A percentile compares a stretch with the other conserved stretches of the same genome.
These are phyloP conservation scores for Toxicodendron radicans DNA, from an alignment of 345 rosid species.

Conservation along the genomic window DNA sequence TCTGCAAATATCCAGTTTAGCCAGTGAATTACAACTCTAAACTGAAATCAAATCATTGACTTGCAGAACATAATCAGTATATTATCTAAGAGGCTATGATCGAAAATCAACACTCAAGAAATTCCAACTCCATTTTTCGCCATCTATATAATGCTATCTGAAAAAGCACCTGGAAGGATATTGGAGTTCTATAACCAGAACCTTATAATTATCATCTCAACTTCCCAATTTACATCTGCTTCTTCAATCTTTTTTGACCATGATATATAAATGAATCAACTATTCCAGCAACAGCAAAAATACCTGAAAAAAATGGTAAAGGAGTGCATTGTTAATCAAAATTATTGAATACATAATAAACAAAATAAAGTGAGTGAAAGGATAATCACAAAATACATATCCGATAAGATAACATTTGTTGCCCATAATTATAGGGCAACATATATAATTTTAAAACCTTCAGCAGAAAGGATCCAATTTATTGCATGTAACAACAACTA, in stretches of 20 bases:
- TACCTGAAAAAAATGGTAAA: constrained; percentile 28
- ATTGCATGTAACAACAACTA: neutral
- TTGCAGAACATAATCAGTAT: too few relatives aligned
- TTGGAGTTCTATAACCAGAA: neutral
- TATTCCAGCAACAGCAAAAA: constrained; percentile 79
- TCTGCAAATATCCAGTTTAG: neutral
- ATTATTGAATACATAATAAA: neutral
- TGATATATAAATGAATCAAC: constrained; percentile 81
- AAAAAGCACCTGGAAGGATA: neutral
- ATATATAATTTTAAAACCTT: too few relatives aligned
- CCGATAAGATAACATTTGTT: neutral
- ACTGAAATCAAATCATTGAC: neutral
- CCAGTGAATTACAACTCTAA: neutral
- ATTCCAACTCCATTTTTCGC: neutral
- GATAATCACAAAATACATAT: neutral
- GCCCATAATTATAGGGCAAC: neutral
- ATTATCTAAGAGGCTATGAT: neutral
- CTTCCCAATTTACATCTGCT: constrained; percentile 80
- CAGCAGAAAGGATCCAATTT: too few relatives aligned
- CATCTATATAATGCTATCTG: neutral
- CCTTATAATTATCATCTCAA: constrained; percentile 41
- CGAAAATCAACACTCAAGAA: neutral
- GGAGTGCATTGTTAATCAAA: neutral
- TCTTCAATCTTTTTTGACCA: constrained; percentile 79
- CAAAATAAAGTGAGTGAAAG: neutral